Evolutionary conservation across 192 early-diverging fungal genomes (phyloP), one percentile per base, ranked within the genome.

Genomic region (Rhizophagus clarus): DNA sequence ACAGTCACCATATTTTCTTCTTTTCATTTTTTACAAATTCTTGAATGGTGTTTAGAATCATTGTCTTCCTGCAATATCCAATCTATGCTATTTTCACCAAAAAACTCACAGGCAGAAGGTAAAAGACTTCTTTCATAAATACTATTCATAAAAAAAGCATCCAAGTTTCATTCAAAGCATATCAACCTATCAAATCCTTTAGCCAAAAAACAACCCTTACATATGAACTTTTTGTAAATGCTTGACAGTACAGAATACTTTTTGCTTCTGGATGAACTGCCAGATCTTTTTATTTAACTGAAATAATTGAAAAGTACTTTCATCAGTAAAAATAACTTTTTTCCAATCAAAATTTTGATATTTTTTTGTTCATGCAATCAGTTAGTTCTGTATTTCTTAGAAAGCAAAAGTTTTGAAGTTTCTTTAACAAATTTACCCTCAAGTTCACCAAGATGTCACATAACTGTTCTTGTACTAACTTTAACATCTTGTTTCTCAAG

Each of bases 191-290:
- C 63, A 64, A 64, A 64, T 31, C 7, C 29, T 28, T 6, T 1
- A 64, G 2, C 0, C 0, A 22, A 29, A 6, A 72, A 29, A n/a
- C n/a, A 34, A 72, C 0, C 34, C 70, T 7, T 7, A 72, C 12
- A 72, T 6, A n/a, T 72, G 70, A 40, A 72, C 70, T 40, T 72
- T 72, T 24, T 15, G 40, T n/a, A 10, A 7, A 72, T 72, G 70
- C 70, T 72, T 72, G 22, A 72, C 70, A 4, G 29, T 14, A 64
- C 12, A 24, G 15, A 64, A 64, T 11, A 64, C 29, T 64, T 64
- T 64, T 26, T 0, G 2, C n/a, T 24, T 64, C 4, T 12, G 1
- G 28, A 22, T 24, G n/a, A 64, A 64, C 29, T 64, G 15, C n/a
- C 63, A 64, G 4, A 64, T 22, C 62, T n/a, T 64, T 64, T 9